Evolutionary conservation across 345 rosid genomes (phyloP).

Genomic region (Anastatica hierochuntica): DNA sequence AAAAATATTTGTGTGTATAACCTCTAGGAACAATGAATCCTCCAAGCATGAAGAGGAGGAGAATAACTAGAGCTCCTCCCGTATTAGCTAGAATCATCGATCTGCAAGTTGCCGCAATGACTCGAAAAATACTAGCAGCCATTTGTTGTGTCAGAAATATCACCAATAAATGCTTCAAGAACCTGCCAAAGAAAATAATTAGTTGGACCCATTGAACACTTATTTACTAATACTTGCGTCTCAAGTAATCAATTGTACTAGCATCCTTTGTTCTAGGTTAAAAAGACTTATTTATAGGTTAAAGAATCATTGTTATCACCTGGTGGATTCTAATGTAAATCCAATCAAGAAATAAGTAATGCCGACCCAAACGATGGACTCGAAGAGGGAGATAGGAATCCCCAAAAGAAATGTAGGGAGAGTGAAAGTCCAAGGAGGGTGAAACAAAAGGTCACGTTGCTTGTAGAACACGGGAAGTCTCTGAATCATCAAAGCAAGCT

Average conservation of each 20-base stretch:
- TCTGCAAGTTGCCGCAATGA: slow-evolving; percentile 61
- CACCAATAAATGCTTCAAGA: slow-evolving; percentile 64
- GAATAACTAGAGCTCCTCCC: slow-evolving; percentile 60
- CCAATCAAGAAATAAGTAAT: slow-evolving; percentile 66
- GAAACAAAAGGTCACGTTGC: slow-evolving; percentile 82
- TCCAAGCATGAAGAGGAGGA: slow-evolving; percentile 71
- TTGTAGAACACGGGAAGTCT: slow-evolving; percentile 90
- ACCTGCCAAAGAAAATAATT: slow-evolving; percentile 34
- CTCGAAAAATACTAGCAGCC: slow-evolving; percentile 68
- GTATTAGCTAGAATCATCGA: slow-evolving; percentile 77
- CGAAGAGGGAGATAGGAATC: slow-evolving; percentile 62
- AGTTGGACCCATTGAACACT: no score
- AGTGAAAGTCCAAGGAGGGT: slow-evolving; percentile 83
- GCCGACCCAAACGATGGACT: slow-evolving; percentile 54
- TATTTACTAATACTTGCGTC: background rate
- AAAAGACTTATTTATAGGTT: background rate
- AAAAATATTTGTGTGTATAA: no score
- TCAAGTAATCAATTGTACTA: background rate
- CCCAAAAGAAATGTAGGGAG: slow-evolving; percentile 57
- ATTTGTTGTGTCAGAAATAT: slow-evolving; percentile 69
- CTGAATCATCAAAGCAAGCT: slow-evolving; percentile 55
- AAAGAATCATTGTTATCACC: slow-evolving; percentile 29
- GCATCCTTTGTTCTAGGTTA: no score
- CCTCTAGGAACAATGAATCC: slow-evolving; percentile 76
- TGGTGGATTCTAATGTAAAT: slow-evolving; percentile 65